Evolutionary conservation across 2,329 filamentous ascomycete species (phyloP), one percentile per base, ranked within the genome.

Genomic region (Alternaria arbusti): DNA sequence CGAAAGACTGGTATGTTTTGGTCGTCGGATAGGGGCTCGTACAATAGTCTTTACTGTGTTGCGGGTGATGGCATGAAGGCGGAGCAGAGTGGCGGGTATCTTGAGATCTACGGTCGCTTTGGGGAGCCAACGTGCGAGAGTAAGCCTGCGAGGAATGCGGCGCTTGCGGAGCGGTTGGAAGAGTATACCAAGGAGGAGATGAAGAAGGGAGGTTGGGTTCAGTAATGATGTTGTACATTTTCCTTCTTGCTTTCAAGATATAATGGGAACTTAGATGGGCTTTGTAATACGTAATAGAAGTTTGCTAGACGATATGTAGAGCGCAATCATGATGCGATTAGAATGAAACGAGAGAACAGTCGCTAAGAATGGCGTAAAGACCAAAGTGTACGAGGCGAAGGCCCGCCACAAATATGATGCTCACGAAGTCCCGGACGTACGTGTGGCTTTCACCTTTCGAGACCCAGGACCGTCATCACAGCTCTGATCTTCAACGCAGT

Each of bases 51-150:
- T 12, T 60, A 50, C 20, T 60, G 60, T 49, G 63, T 25, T 8
- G 63, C 63, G 15, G 51, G 60, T 32, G 9, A 20, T 4, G 46
- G 49, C 1, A 66, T 66, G 60, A 54, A 44, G 47, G 20, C 49
- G 1, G 63, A 54, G 20, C 44, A 66, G n/a, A 51, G 63, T 22
- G 63, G 60, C 6, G 40, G 8, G 10, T 66, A 60, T 51, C 32
- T 49, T 9, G 54, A 62, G 36, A 60, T 61, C 20, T 63, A 23
- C 11, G 15, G 17, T 6, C 47, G 61, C 4, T 57, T 59, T 40
- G 50, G 47, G 20, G 54, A 64, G 25, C 61, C 58, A 40, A 51
- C 45, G 54, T 66, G 61, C 57, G 44, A 59, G 54, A 66, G 64
- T 43, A 23, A 43, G 44, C 20, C 44, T 12, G 61, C 57, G 12